Conservation (phyloP, 768 basidiomycete genomes). For the Leccinum subgranulosum region DNA sequence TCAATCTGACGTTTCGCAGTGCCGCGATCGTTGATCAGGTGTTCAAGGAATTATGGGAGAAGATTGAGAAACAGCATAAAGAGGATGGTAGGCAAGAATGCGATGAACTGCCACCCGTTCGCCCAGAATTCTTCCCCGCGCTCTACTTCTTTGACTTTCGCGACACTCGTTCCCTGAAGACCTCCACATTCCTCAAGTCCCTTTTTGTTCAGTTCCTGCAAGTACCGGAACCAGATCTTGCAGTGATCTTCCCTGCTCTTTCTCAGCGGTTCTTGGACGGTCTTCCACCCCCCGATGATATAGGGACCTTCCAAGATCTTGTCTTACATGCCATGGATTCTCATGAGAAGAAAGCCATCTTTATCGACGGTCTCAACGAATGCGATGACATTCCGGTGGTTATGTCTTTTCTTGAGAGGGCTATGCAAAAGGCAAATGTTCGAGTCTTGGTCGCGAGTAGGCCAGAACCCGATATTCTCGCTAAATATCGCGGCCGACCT, state of each 20-base stretch:
- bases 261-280: slow-evolving; percentile 12
- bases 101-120: slow-evolving; percentile 16
- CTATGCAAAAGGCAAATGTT: slow-evolving; percentile 21
- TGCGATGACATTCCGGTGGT: slow-evolving; percentile 20
- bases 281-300: slow-evolving; percentile 18
- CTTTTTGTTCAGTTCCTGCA: slow-evolving; percentile 28
- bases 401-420: slow-evolving; percentile 23
- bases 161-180: slow-evolving; percentile 19
- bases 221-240: slow-evolving; percentile 18
- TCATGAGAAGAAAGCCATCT: slow-evolving; percentile 20
- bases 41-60: slow-evolving; percentile 22
- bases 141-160: slow-evolving; percentile 30
- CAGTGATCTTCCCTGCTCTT: slow-evolving; percentile 21
- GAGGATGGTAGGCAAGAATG: slow-evolving; percentile 13
- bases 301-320: slow-evolving; percentile 12
- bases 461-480: slow-evolving; percentile 17
- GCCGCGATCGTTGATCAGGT: slow-evolving; percentile 23
- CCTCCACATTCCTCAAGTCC: slow-evolving; percentile 20
- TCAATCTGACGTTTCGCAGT: slow-evolving; percentile 11
- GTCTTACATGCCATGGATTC: slow-evolving; percentile 21
- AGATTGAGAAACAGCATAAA: slow-evolving; percentile 22
- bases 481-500: slow-evolving; percentile 17
- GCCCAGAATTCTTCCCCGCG: slow-evolving; percentile 24
- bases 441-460: slow-evolving; percentile 24
- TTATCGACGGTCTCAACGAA: slow-evolving; percentile 27